A percentile compares a stretch with the other conserved stretches of the same genome.
These are phyloP conservation scores for Apiotrichum mycotoxinovorans DNA, from an alignment of 1,284 basidiomycete species.

Conservation along the genomic window DNA sequence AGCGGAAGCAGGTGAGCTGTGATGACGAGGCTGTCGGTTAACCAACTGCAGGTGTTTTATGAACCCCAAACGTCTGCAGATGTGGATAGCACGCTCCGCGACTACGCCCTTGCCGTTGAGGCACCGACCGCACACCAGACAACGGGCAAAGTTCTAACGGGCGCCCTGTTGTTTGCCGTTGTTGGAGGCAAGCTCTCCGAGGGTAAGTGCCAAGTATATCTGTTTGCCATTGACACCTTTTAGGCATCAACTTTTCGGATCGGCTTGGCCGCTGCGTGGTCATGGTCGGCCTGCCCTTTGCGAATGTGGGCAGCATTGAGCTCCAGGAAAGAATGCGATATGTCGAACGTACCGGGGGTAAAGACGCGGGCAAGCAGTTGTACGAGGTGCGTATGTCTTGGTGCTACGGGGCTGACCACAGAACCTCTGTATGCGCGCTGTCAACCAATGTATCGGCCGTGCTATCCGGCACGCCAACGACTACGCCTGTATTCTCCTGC, in stretches of 20 bases:
- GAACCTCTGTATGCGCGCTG: slow-evolving; percentile 92
- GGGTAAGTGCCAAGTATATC: slow-evolving; percentile 47
- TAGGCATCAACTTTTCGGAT: slow-evolving; percentile 86
- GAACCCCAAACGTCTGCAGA: slow-evolving; percentile 75
- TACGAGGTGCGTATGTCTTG: slow-evolving; percentile 58
- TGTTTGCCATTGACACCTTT: neutral
- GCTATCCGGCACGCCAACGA: slow-evolving; percentile 83
- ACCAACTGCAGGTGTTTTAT: slow-evolving; percentile 66
- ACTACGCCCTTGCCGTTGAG: slow-evolving; percentile 62
- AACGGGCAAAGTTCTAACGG: slow-evolving; percentile 4
- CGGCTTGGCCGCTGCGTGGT: slow-evolving; percentile 83
- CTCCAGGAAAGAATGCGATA: slow-evolving; percentile 87
- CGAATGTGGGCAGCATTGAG: slow-evolving; percentile 85
- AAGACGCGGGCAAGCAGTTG: slow-evolving; percentile 74
- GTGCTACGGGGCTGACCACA: slow-evolving; percentile 2
- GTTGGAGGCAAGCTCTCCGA: slow-evolving; percentile 96
- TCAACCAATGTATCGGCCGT: slow-evolving; percentile 94
- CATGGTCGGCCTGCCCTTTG: slow-evolving; percentile 88
- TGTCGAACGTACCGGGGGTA: slow-evolving; percentile 58
- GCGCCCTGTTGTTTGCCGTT: slow-evolving; percentile 64
- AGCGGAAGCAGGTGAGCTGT: slow-evolving; percentile 65
- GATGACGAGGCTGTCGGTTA: slow-evolving; percentile 46
- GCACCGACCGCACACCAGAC: slow-evolving; percentile 1
- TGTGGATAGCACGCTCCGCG: slow-evolving; percentile 72
- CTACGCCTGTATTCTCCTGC: slow-evolving; percentile 76